Base-by-base conservation (phyloP, 345 rosid species). In the Reutealis trisperma region DNA sequence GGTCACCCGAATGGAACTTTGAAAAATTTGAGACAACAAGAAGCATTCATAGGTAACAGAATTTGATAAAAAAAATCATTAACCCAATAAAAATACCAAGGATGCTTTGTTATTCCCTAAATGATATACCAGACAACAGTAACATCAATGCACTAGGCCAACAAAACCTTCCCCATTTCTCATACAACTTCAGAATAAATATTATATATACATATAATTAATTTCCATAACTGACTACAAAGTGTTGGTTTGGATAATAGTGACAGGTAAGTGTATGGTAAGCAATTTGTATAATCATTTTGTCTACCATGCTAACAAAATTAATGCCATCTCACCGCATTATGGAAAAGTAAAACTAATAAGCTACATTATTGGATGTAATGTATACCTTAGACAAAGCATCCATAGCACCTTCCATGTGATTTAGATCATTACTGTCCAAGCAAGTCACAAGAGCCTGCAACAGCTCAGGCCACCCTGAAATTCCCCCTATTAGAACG, bases 391-490 rank as follows among this genome's bases (percentile, higher is more conserved):
- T 96, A 19, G 97, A 94, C 77, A 94, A 82, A 14, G 98, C 97
- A 86, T 96, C 99, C 97, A 94, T 92, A 3, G 97, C 98, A 70
- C 99, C 99, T 85, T 93, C 98, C 97, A 94, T 96, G 80, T 91
- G 98, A 85, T 94, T 87, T 6, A 85, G 72, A 30, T 92, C 95
- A 86, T 91, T 88, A 82, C 98, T 90, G 69, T 96, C 98, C 86
- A 96, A 81, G 82, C 97, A 94, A 80, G 84, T 80, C 14, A 90
- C 86, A 49, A 94, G 92, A 78, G 94, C 97, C 79, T 91, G 91
- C 80, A 96, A 83, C 76, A 96, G 80, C 85, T 96, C 98, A 42
- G 90, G 91, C 99, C 99, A 96, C 37, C 92, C 94, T 45, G 80
- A 59, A 84, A 94, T 86, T 37, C 93, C 90, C 51, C 84, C 97